Base-by-base conservation (phyloP, 176 grass and related monocot species). In the Ananas comosus region DNA sequence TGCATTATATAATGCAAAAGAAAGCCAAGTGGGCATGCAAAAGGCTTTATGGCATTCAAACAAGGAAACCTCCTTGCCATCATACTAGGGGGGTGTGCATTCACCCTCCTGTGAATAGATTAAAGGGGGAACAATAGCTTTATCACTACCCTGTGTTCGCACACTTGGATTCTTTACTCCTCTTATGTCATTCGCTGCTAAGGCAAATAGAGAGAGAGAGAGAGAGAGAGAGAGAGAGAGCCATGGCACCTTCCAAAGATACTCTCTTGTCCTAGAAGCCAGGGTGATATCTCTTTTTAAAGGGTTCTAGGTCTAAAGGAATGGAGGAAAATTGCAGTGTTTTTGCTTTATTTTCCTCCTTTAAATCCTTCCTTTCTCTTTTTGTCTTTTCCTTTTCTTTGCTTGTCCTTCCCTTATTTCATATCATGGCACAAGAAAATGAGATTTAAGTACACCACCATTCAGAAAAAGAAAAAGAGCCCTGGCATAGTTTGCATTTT, bases 171-270 rank as follows among this genome's bases (percentile, higher is more conserved):
- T 58, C 67, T 68, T 68, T 83, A 48, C 61, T 51, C 71, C 68
- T 79, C 67, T 79, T 42, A 63, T 83, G 68, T 72, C 80, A 68
- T 78, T 74, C 74, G 53, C 66, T 70, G 67, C 65, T 57, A 77
- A 67, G 58, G 1, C 65, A 74, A 70, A 70, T 61, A 49, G 58
- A 72, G 61, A 72, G 27, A 63, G 29, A 51, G 57, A 65, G 29
- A 74, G 56, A 27, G 69, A 70, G 13, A 75, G 49, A 50, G 29
- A 54, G 81, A 79, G 76, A 78, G 59, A 9, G 56, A 61, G 56
- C 56, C 16, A 79, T 78, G 81, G 81, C 75, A 83, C 70, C 81
- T 83, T 83, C 81, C 70, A 83, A 83, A 83, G 81, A 83, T 83
- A 72, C 81, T 83, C 70, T 56, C 75, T 83, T 79, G 81, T 83